These are phyloP conservation scores for Pseudodiploospora longispora DNA, from an alignment of 2,329 filamentous ascomycete species.

Conservation along the genomic window DNA sequence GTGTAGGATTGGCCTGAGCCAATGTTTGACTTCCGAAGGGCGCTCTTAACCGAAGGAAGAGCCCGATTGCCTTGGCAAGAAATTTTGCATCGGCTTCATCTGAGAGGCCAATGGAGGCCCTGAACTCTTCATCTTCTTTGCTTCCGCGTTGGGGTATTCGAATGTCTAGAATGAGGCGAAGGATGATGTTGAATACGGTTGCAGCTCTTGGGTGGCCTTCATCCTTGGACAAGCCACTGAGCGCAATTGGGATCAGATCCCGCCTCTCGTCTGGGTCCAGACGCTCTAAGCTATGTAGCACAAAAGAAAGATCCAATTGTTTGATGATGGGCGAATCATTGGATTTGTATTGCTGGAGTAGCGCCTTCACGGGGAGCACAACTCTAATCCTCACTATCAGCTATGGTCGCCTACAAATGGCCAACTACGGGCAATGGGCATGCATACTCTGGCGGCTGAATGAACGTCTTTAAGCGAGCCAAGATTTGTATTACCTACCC, in stretches of 20 bases:
- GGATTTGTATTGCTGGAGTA: conserved; percentile 84
- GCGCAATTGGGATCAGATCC: conserved; percentile 55
- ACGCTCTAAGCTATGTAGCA: conserved; percentile 66
- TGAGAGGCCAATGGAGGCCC: conserved; percentile 57
- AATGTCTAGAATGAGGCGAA: conserved; percentile 66
- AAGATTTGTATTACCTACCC: conserved; percentile 42
- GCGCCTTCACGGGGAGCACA: conserved; percentile 71
- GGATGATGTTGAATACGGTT: conserved; percentile 72
- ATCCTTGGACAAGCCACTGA: conserved; percentile 24
- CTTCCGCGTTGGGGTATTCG: conserved; percentile 68
- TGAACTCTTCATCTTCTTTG: conserved; percentile 65
- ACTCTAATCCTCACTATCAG: conserved; percentile 37
- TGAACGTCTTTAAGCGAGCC: conserved; percentile 45
- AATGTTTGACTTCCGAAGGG: conserved; percentile 24
- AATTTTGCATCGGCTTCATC: conserved; percentile 62
- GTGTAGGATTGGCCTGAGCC: conserved; percentile 23
- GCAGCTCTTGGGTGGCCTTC: conserved; percentile 28
- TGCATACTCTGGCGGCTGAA: conserved; percentile 41
- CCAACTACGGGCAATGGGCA: not conserved
- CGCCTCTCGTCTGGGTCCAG: conserved; percentile 53
- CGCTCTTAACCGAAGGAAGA: conserved; percentile 49
- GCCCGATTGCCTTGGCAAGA: conserved; percentile 66
- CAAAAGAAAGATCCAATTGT: conserved; percentile 81
- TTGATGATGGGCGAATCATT: conserved; percentile 66
- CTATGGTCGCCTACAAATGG: not conserved